phyloP scores from a whole-genome alignment of 768 basidiomycete genomes.

The Ephemerocybe angulata region DNA sequence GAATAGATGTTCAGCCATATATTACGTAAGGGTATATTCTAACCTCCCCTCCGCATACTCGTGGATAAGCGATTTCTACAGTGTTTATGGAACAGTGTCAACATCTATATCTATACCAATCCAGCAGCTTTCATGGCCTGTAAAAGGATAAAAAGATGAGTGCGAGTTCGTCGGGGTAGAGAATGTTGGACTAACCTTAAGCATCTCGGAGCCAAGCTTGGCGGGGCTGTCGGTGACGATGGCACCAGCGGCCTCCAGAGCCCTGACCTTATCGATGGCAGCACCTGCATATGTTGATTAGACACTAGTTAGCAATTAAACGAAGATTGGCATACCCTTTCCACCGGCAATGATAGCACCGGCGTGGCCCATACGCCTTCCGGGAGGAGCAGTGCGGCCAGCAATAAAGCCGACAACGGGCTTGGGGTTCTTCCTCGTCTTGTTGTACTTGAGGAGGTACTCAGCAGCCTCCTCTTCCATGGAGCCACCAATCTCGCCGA shows the following conservation, averaged over 20 bases:
- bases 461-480: slow-evolving; percentile 99
- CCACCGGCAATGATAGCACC: slow-evolving; percentile 98
- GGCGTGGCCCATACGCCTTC: slow-evolving; percentile 96
- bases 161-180: background rate
- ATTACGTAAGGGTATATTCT: slow-evolving; percentile 2
- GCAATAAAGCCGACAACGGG: slow-evolving; percentile 98
- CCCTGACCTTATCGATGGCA: slow-evolving; percentile 89
- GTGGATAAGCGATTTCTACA: background rate
- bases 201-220: slow-evolving; percentile 86
- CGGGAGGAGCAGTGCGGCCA: slow-evolving; percentile 95
- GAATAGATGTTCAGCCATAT: no score
- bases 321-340: slow-evolving; percentile 57
- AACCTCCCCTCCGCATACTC: background rate
- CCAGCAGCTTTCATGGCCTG: slow-evolving; percentile 81
- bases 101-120: slow-evolving; percentile 38
- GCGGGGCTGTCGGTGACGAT: slow-evolving; percentile 95
- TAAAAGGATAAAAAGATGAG: slow-evolving; percentile 11
- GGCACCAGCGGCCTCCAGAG: slow-evolving; percentile 87
- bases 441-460: slow-evolving; percentile 90
- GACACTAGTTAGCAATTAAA: background rate
- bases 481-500: slow-evolving; percentile 97
- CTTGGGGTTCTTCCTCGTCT: slow-evolving; percentile 80
- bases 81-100: background rate
- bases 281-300: slow-evolving; percentile 49
- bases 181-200: slow-evolving; percentile 59